A percentile compares a stretch with the other conserved stretches of the same genome.
Evolutionary conservation across 495 filamentous ascomycete genomes (phyloP).

Genomic region (Geopyxis carbonaria): DNA sequence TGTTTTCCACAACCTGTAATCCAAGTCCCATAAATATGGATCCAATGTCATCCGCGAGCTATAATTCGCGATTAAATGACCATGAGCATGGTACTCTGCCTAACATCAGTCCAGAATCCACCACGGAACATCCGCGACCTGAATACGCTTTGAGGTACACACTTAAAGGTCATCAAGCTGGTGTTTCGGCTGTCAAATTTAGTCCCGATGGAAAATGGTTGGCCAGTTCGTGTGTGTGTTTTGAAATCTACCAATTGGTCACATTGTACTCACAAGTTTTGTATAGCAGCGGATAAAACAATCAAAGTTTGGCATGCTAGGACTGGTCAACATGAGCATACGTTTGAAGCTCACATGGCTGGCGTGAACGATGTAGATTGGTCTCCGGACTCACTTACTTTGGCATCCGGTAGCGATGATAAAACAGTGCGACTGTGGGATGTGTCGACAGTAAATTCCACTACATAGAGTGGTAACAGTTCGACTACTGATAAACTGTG

Average conservation of each 20-base stretch:
- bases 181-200: slow-evolving; percentile 73
- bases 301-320: slow-evolving; percentile 77
- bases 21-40: too few relatives aligned
- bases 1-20: too few relatives aligned
- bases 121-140: too few relatives aligned
- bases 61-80: too few relatives aligned
- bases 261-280: neutral
- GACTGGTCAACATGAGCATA: slow-evolving; percentile 63
- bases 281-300: slow-evolving; percentile 60
- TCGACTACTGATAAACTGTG: slow-evolving; percentile 7
- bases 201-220: slow-evolving; percentile 81
- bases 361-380: slow-evolving; percentile 82
- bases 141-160: slow-evolving; percentile 35
- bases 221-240: slow-evolving; percentile 56
- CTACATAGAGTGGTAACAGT: neutral
- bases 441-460: slow-evolving; percentile 45
- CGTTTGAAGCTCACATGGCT: slow-evolving; percentile 82
- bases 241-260: neutral
- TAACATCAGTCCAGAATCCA: too few relatives aligned
- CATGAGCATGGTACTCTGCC: too few relatives aligned
- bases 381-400: slow-evolving; percentile 66
- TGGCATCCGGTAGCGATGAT: slow-evolving; percentile 89
- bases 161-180: slow-evolving; percentile 56
- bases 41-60: too few relatives aligned
- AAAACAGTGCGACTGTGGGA: slow-evolving; percentile 93